A percentile compares a stretch with the other conserved stretches of the same genome.
These are phyloP conservation scores for Niebla homalea DNA, from an alignment of 495 filamentous ascomycete species.

Conservation along the genomic window DNA sequence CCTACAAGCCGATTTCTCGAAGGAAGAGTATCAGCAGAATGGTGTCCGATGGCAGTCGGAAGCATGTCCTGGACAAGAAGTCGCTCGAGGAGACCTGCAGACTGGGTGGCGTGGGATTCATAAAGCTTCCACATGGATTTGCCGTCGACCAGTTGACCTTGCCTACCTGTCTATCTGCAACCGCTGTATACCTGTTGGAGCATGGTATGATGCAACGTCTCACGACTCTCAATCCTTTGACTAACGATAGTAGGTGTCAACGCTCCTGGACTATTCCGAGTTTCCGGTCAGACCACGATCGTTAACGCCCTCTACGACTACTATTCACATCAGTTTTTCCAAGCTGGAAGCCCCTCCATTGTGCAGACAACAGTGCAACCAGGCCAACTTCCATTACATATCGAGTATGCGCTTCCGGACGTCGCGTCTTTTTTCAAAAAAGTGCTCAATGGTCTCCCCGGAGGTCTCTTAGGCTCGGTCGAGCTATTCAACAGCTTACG, in stretches of 20 bases:
- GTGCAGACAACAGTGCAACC: conserved; percentile 17
- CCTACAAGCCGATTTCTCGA: conserved; percentile 9
- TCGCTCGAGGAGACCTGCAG: conserved; percentile 51
- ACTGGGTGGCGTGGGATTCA: conserved; percentile 57
- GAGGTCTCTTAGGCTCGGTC: conserved; percentile 58
- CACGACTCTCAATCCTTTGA: neutral
- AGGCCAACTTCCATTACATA: conserved; percentile 12
- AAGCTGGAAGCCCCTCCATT: conserved; percentile 19
- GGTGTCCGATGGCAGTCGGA: conserved; percentile 20
- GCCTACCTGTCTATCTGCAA: conserved; percentile 64
- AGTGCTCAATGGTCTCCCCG: conserved; percentile 55
- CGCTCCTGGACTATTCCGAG: conserved; percentile 49
- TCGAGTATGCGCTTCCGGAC: conserved; percentile 38
- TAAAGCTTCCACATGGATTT: conserved; percentile 54
- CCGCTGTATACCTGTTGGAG: conserved; percentile 48
- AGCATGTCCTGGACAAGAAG: conserved; percentile 45
- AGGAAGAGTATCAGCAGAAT: conserved; percentile 14
- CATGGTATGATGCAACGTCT: conserved; percentile 39
- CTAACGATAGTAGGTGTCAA: conserved; percentile 27
- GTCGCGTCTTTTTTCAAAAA: conserved; percentile 62
- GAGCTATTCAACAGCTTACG: conserved; percentile 52
- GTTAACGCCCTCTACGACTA: conserved; percentile 48
- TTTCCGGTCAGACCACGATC: conserved; percentile 41
- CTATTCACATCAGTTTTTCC: conserved; percentile 37
- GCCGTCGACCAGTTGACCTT: conserved; percentile 49